Conservation (phyloP, 2,329 filamentous ascomycete genomes). For the Pestalotiopsis fici region DNA sequence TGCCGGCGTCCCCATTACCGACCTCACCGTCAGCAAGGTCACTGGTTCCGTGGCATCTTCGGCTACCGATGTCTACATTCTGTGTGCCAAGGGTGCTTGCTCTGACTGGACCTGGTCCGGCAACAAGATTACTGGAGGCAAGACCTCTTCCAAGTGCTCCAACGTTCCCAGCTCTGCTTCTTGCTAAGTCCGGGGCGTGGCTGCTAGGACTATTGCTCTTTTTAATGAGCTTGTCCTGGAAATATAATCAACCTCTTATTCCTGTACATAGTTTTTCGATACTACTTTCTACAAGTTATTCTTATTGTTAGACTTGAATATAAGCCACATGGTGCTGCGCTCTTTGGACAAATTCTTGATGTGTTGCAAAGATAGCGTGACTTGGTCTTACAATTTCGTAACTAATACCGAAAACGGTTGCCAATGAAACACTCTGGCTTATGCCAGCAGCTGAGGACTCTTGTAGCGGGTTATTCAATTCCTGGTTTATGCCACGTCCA, state of each 20-base stretch:
- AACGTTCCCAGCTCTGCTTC: constrained; percentile 35
- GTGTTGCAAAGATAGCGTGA: no score
- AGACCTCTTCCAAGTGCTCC: constrained; percentile 59
- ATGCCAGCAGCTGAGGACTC: no score
- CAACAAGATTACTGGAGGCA: constrained; percentile 38
- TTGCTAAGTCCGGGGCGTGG: constrained; percentile 15
- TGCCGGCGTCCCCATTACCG: constrained; percentile 45
- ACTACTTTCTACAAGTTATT: neutral
- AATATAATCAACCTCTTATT: neutral
- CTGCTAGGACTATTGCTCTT: neutral
- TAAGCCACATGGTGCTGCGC: neutral
- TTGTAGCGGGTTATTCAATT: no score
- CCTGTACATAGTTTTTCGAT: neutral
- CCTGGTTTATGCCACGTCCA: no score
- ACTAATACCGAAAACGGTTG: no score
- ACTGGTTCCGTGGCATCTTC: constrained; percentile 35
- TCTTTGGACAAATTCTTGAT: no score
- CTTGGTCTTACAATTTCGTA: no score
- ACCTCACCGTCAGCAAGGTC: constrained; percentile 38
- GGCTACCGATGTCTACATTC: constrained; percentile 33
- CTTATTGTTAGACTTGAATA: neutral
- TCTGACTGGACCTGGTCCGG: constrained; percentile 34
- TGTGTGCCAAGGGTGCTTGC: constrained; percentile 37
- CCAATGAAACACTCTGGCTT: no score
- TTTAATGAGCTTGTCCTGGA: neutral